A percentile compares a stretch with the other conserved stretches of the same genome.
These are phyloP conservation scores for Poterioochromonas sp. DNA, from an alignment of 352 stramenopile genomes.

Conservation along the genomic window DNA sequence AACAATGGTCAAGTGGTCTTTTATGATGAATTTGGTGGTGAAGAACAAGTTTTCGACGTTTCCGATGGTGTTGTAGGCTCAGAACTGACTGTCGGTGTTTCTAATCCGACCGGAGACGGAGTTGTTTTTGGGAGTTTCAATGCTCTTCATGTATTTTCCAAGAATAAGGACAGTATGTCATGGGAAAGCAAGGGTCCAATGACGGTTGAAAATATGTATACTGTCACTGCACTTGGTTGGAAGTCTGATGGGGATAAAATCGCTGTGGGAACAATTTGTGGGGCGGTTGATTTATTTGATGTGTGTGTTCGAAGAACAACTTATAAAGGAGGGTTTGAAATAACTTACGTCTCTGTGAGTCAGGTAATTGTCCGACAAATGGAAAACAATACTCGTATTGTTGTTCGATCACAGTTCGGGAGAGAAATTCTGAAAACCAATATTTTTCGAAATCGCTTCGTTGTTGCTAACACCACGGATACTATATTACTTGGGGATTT, in stretches of 20 bases:
- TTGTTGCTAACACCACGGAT: constrained; percentile 78
- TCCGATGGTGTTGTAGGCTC: constrained; percentile 50
- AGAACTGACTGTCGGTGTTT: constrained; percentile 50
- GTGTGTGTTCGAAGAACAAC: constrained; percentile 68
- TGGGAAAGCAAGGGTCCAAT: constrained; percentile 72
- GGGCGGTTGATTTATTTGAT: constrained; percentile 78
- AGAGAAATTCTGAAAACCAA: constrained; percentile 86
- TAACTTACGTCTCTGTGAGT: constrained; percentile 82
- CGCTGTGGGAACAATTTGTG: constrained; percentile 75
- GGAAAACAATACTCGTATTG: constrained; percentile 64
- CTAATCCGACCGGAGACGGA: constrained; percentile 77
- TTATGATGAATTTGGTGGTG: constrained; percentile 72
- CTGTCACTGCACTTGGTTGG: constrained; percentile 77
- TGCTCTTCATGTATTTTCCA: constrained; percentile 76
- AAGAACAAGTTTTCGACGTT: constrained; percentile 78
- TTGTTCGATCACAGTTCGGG: constrained; percentile 73
- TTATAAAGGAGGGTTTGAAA: constrained; percentile 88
- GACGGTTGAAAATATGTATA: constrained; percentile 79
- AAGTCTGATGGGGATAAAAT: constrained; percentile 75
- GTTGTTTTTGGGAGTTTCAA: constrained; percentile 86
- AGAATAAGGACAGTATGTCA: constrained; percentile 59
- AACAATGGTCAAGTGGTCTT: constrained; percentile 78
- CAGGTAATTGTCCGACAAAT: constrained; percentile 82
- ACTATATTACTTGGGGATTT: constrained; percentile 80
- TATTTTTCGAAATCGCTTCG: constrained; percentile 77